A percentile compares a stretch with the other conserved stretches of the same genome.
These are phyloP conservation scores for Xylaria sp. DNA, from an alignment of 2,329 filamentous ascomycete genomes.

Conservation along the genomic window DNA sequence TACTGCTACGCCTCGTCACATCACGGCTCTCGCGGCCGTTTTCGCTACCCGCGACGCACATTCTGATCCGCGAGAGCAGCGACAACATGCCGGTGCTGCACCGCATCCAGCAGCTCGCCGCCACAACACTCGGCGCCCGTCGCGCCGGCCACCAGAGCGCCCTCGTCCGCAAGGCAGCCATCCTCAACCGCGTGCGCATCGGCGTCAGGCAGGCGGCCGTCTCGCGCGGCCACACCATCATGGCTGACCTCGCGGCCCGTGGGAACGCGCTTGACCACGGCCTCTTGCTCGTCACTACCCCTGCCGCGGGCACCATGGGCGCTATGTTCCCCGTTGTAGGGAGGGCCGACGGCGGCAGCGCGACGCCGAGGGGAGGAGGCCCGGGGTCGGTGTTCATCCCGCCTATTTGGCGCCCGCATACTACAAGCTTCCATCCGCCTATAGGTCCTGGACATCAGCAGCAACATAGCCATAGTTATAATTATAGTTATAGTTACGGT, in stretches of 20 bases:
- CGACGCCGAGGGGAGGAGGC: not conserved
- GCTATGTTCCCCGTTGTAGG: conserved; percentile 12
- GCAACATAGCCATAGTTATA: not conserved
- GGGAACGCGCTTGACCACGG: conserved; percentile 52
- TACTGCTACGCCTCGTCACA: conserved; percentile 72
- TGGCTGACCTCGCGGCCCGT: conserved; percentile 51
- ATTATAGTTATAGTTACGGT: too few relatives aligned
- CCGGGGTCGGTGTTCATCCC: conserved; percentile 27
- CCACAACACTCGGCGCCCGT: conserved; percentile 53
- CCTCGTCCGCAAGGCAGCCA: conserved; percentile 72
- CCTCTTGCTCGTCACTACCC: conserved; percentile 48
- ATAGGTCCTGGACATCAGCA: conserved; percentile 8
- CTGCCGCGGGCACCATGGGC: conserved; percentile 23
- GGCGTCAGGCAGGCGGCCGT: conserved; percentile 56
- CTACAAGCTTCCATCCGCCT: conserved; percentile 37
- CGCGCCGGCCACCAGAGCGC: conserved; percentile 59
- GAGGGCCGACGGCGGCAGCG: not conserved
- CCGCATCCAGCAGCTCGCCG: conserved; percentile 59
- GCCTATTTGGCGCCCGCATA: conserved; percentile 46
- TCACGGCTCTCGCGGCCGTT: conserved; percentile 76
- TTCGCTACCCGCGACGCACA: conserved; percentile 75
- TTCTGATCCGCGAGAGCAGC: conserved; percentile 69
- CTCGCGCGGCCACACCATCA: conserved; percentile 48
- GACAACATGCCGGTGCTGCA: conserved; percentile 53
- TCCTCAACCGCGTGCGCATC: conserved; percentile 70